Evolutionary conservation across 352 stramenopile species (phyloP).

Genomic region (Phytopythium montanum): DNA sequence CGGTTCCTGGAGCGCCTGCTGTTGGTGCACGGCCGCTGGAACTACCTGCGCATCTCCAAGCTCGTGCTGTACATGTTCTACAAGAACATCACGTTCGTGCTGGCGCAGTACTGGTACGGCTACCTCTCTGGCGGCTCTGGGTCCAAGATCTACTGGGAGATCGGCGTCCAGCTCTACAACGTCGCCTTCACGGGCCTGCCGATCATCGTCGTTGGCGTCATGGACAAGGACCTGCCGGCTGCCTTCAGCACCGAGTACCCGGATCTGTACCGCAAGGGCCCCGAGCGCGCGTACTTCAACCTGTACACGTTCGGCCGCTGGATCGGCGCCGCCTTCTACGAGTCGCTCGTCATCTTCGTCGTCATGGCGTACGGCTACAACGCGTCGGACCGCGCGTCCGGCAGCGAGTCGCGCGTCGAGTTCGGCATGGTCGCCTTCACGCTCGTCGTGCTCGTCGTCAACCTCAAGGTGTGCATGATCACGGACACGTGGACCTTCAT

Average conservation of each 20-base stretch:
- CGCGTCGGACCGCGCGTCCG: constrained; percentile 41
- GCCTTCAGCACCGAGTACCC: constrained; percentile 76
- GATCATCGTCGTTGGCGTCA: constrained; percentile 82
- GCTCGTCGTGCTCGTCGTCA: constrained; percentile 92
- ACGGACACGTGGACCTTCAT: constrained; percentile 73
- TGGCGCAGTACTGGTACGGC: constrained; percentile 90
- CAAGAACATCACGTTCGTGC: constrained; percentile 92
- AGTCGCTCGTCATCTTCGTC: constrained; percentile 79
- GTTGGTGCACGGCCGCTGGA: constrained; percentile 90
- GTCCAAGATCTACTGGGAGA: constrained; percentile 83
- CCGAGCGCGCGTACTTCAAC: constrained; percentile 74
- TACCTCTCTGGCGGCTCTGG: constrained; percentile 92
- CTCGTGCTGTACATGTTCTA: constrained; percentile 93
- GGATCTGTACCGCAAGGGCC: constrained; percentile 66
- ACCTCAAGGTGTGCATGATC: constrained; percentile 91
- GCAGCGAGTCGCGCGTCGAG: constrained; percentile 74
- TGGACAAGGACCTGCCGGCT: constrained; percentile 82
- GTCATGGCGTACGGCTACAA: constrained; percentile 81
- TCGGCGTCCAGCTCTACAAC: constrained; percentile 91
- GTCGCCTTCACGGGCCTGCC: constrained; percentile 92
- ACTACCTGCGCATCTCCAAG: constrained; percentile 90
- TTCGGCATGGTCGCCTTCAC: constrained; percentile 90
- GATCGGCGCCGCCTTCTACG: constrained; percentile 72
- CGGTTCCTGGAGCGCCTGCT: constrained; percentile 89
- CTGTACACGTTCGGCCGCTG: constrained; percentile 74